Conservation (phyloP, 1,139 yeast genomes). For the Geotrichum cucujoidarum region DNA sequence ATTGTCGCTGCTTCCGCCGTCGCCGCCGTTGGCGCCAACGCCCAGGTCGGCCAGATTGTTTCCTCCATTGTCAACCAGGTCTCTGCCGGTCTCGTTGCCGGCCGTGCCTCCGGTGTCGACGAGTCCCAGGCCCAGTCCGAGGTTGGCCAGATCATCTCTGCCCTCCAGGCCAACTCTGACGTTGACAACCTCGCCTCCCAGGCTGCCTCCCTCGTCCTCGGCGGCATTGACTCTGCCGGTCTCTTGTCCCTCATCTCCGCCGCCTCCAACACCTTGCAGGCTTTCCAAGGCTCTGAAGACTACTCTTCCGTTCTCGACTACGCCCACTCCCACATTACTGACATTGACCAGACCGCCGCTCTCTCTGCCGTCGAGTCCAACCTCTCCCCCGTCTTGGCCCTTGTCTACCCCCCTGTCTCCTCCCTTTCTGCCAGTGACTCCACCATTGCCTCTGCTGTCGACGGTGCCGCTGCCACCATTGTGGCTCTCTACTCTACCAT, state of each 20-base stretch:
- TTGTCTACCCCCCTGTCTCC: conserved; percentile 18
- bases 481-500: background rate
- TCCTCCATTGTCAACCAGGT: conserved; percentile 18
- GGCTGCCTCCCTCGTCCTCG: conserved; percentile 18
- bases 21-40: conserved; percentile 20
- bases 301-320: conserved; percentile 15
- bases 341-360: conserved; percentile 19
- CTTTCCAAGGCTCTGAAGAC: conserved; percentile 20
- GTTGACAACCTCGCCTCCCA: conserved; percentile 17
- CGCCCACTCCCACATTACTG: conserved; percentile 12
- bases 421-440: conserved; percentile 18
- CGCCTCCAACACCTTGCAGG: conserved; percentile 19
- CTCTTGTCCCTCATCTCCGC: conserved; percentile 16
- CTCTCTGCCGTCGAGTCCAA: conserved; percentile 16
- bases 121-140: conserved; percentile 20
- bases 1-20: conserved; percentile 17
- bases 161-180: conserved; percentile 17
- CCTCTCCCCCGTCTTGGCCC: conserved; percentile 17
- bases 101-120: conserved; percentile 18
- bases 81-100: conserved; percentile 20
- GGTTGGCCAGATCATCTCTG: conserved; percentile 20
- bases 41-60: conserved; percentile 18
- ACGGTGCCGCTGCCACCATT: conserved; percentile 12
- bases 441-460: conserved; percentile 19
- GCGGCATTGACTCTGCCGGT: conserved; percentile 20